A percentile compares a stretch with the other conserved stretches of the same genome.
phyloP scores from a whole-genome alignment of 2,329 filamentous ascomycete species.

The Arthroderma uncinatum region DNA sequence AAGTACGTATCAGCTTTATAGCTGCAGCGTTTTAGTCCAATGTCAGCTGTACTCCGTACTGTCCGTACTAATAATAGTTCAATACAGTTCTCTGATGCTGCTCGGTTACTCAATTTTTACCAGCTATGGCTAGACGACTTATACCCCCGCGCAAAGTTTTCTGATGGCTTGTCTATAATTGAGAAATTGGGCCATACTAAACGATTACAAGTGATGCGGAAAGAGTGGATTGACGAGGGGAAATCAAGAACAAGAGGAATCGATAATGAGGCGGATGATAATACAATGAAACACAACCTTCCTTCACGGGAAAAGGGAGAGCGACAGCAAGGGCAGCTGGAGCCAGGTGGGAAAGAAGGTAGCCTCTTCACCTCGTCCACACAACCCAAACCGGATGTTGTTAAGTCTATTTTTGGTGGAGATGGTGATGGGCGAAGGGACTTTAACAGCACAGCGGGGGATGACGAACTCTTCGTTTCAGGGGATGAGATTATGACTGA shows the following conservation, averaged over 20 bases:
- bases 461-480: conserved; percentile 24
- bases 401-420: conserved; percentile 9
- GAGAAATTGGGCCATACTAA: conserved; percentile 88
- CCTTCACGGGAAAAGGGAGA: not conserved
- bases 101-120: conserved; percentile 74
- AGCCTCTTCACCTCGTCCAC: not conserved
- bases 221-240: conserved; percentile 72
- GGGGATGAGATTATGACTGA: conserved; percentile 16
- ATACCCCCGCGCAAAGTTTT: conserved; percentile 87
- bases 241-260: conserved; percentile 20
- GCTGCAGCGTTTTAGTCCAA: not conserved
- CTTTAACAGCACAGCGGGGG: not conserved
- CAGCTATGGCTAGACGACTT: conserved; percentile 95
- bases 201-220: conserved; percentile 59
- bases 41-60: not conserved
- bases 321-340: not conserved
- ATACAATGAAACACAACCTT: not conserved
- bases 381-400: not conserved
- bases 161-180: conserved; percentile 78
- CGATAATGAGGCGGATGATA: not conserved
- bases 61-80: not conserved
- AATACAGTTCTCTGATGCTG: conserved; percentile 66
- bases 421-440: not conserved
- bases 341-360: not conserved
- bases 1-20: conserved; percentile 43